phyloP scores from a whole-genome alignment of 2,329 filamentous ascomycete genomes.

The Diaporthe longicolla region DNA sequence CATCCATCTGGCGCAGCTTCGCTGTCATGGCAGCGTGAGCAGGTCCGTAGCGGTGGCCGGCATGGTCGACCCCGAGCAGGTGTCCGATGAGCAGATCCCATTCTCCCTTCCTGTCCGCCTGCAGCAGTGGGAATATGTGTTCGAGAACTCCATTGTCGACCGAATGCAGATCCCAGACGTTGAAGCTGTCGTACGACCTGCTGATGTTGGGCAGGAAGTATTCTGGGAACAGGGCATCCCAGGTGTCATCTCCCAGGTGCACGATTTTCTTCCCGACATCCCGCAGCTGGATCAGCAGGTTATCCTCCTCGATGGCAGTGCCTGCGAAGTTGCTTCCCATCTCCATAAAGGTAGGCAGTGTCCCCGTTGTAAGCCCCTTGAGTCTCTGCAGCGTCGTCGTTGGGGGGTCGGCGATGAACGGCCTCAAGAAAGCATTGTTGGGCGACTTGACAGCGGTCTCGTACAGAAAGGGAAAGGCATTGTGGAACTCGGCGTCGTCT shows the following conservation, averaged over 20 bases:
- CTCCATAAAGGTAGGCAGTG: conserved; percentile 94
- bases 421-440: conserved; percentile 87
- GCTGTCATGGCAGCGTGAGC: conserved; percentile 92
- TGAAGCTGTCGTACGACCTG: conserved; percentile 94
- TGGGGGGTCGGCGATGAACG: conserved; percentile 97
- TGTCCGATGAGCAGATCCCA: conserved; percentile 98
- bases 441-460: conserved; percentile 83
- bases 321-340: conserved; percentile 95
- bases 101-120: conserved; percentile 72
- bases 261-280: conserved; percentile 81
- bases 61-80: conserved; percentile 95
- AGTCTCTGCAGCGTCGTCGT: conserved; percentile 93
- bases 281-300: conserved; percentile 77
- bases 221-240: conserved; percentile 93
- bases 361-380: conserved; percentile 95
- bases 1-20: conserved; percentile 93
- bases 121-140: conserved; percentile 87
- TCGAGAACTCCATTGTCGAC: conserved; percentile 96
- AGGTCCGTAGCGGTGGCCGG: conserved; percentile 95
- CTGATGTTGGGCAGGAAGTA: conserved; percentile 92
- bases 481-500: conserved; percentile 77
- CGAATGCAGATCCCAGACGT: conserved; percentile 97
- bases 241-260: conserved; percentile 98
- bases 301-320: conserved; percentile 94
- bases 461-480: conserved; percentile 89